Evolutionary conservation across 306 rosid genomes (phyloP).

Genomic region (barrel medic (Medicago truncatula)): MtrunA17r5.0-ANR NC_053045.1:40804001-40804500

Average conservation of each 20-base stretch:
- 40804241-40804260: neutral
- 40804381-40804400: neutral
- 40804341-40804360: neutral
- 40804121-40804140: constrained; percentile 5
- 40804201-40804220: neutral
- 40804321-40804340: neutral
- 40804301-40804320: neutral
- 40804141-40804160: neutral
- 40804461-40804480: neutral
- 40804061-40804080: neutral
- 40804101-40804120: neutral
- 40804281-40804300: neutral
- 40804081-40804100: neutral
- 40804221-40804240: neutral
- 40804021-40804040: neutral
- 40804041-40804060: neutral
- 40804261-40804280: neutral
- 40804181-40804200: neutral
- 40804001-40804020: neutral
- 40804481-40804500: constrained; percentile 24
- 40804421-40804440: neutral
- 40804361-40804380: neutral
- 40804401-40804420: neutral
- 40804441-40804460: neutral
- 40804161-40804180: neutral